Conservation (phyloP, 768 basidiomycete species). For the Lactarius akahatsu region DNA sequence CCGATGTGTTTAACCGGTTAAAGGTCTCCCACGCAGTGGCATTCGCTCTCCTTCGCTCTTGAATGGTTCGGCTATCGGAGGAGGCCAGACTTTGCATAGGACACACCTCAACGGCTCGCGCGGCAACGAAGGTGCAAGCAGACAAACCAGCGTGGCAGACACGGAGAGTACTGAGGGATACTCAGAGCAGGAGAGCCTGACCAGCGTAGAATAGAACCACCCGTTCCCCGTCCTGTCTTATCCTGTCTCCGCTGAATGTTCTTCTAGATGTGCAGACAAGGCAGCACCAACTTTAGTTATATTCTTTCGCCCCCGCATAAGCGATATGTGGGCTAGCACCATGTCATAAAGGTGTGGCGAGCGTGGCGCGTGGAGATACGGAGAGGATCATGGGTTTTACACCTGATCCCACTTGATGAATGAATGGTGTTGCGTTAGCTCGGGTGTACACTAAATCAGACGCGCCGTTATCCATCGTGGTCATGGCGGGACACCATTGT, state of each 20-base stretch:
- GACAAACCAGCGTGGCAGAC: constrained; percentile 17
- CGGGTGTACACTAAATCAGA: neutral
- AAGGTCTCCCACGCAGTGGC: constrained; percentile 24
- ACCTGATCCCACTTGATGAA: neutral
- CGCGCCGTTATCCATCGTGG: neutral
- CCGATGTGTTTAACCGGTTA: constrained; percentile 22
- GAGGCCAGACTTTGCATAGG: neutral
- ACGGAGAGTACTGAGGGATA: constrained; percentile 21
- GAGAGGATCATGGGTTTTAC: neutral
- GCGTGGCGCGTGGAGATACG: neutral
- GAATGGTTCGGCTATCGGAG: constrained; percentile 6
- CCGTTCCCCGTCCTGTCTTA: neutral
- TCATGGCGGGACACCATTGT: neutral
- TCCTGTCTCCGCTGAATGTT: neutral
- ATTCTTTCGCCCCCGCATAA: neutral
- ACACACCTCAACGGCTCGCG: constrained; percentile 11
- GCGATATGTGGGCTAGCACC: neutral
- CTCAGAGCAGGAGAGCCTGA: constrained; percentile 28
- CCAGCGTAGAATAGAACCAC: constrained; percentile 26
- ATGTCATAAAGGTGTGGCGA: neutral
- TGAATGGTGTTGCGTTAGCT: neutral
- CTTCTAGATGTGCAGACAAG: neutral
- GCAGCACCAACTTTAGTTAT: neutral
- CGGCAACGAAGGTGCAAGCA: neutral
- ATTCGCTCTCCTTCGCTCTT: constrained; percentile 20